These are phyloP conservation scores for Brassica napus DNA, from an alignment of 345 rosid species.

Conservation along the genomic window DNA sequence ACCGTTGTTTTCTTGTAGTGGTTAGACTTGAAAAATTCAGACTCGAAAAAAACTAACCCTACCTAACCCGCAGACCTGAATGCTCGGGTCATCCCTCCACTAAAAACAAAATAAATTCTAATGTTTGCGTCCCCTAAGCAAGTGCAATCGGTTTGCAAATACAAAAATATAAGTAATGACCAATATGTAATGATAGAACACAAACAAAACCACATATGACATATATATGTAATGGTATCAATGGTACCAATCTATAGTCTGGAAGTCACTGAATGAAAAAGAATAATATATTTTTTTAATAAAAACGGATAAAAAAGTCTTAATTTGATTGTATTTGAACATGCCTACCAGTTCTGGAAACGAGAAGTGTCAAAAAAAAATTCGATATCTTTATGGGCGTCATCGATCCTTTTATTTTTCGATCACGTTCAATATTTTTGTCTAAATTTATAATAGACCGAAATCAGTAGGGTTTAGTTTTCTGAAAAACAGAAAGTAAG, in stretches of 20 bases:
- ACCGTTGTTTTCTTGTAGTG: no score
- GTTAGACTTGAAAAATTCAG: not conserved
- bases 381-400: not conserved
- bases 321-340: not conserved
- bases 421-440: not conserved
- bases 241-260: not conserved
- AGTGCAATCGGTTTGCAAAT: not conserved
- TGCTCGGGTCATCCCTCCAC: not conserved
- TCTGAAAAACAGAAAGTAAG: not conserved
- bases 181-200: not conserved
- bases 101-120: not conserved
- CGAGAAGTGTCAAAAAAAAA: not conserved
- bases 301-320: not conserved
- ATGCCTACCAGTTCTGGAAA: not conserved
- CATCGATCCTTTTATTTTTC: not conserved
- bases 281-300: not conserved
- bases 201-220: not conserved
- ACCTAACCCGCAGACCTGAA: not conserved
- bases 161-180: not conserved
- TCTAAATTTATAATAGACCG: not conserved
- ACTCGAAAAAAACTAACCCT: no score
- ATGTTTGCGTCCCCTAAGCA: constrained; percentile 10
- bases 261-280: not conserved
- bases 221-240: not conserved
- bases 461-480: not conserved